Evolutionary conservation across 305 asterid genomes (phyloP), one percentile per base, ranked within the genome.

Genomic region (Solanum chacoense): DNA sequence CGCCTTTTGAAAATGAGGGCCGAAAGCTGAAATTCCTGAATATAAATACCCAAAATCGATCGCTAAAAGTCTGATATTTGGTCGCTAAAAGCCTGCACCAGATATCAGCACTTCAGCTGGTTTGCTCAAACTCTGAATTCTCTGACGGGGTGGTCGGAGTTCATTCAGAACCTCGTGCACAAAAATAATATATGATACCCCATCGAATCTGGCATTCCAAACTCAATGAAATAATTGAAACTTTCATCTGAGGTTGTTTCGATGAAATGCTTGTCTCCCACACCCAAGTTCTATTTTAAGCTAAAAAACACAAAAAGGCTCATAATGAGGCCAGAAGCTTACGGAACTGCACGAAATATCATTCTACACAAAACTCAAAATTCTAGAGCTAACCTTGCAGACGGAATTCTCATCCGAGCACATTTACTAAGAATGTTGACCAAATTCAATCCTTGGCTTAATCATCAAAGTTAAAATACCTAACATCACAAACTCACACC

Each of bases 81-180:
- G 5, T 50, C 4, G 1, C n/a, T 50, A 50, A 50, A 50, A 6
- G 1, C 4, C 4, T 50, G n/a, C 9, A 7, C 65, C n/a, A 50
- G 9, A 50, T 50, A 16, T 16, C 4, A 50, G 1, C 65, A 16
- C n/a, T 50, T 50, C 10, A 50, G n/a, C 8, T 50, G 10, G 8
- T 16, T 50, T 50, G 8, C 65, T 42, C 9, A 50, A 50, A 50
- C 65, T 50, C n/a, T 6, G 0, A 50, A 50, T 50, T 50, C 65
- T 50, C n/a, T 16, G 0, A 50, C 4, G 2, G 4, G 65, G 9
- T 50, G 22, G 2, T 8, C 0, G 1, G 0, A 50, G 9, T 50
- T 16, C n/a, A 16, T 50, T 50, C 65, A 0, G 0, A 50, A 50
- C n/a, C 9, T 7, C n/a, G n/a, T 55, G n/a, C n/a, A 7, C 22